Base-by-base conservation (phyloP, 768 basidiomycete species). In the Pulveroboletus sp. region DNA sequence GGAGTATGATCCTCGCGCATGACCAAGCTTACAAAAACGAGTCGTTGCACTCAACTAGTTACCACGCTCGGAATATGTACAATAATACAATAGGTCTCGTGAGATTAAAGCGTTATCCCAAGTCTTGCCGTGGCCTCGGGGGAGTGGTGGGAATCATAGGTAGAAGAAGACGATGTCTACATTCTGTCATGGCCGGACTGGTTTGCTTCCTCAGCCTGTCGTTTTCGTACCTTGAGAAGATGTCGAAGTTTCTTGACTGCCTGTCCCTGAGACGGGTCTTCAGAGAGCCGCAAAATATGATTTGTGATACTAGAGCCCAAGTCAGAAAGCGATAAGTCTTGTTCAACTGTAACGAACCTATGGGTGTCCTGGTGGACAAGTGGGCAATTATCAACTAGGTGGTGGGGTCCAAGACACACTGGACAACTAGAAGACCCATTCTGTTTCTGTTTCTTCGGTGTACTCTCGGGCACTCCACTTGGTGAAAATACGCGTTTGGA, bases 361-460 rank as follows among this genome's bases (percentile, higher is more conserved):
- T 71, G 66, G 1, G 79, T 69, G 2, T 84, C 86, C 46, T 21
- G 21, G 21, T 71, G 53, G 3, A 84, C 73, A 21, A 79, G 59
- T 14, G 83, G 78, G 59, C 88, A 90, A 26, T 76, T 71, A 59
- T 78, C 73, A 9, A 79, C 54, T 18, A 71, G 51, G 62, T 84
- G 83, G 36, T 67, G 62, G 36, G 75, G 68, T 4, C 66, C 53
- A 27, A 54, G 56, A 38, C 86, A 88, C 36, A 86, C 68, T 4
- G 66, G 59, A 53, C 85, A 88, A 18, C 54, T 21, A 24, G 46
- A 35, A 6, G 24, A 33, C 17, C 5, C 54, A 15, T 46, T 43
- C 6, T 68, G 55, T 50, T 71, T 73, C 8, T 68, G 56, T 58
- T 75, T 76, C 66, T 78, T 78, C 48, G 61, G 37, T 14, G 47